These are phyloP conservation scores for Oldenlandia corymbosa DNA, from an alignment of 257 asterid species.

Conservation along the genomic window DNA sequence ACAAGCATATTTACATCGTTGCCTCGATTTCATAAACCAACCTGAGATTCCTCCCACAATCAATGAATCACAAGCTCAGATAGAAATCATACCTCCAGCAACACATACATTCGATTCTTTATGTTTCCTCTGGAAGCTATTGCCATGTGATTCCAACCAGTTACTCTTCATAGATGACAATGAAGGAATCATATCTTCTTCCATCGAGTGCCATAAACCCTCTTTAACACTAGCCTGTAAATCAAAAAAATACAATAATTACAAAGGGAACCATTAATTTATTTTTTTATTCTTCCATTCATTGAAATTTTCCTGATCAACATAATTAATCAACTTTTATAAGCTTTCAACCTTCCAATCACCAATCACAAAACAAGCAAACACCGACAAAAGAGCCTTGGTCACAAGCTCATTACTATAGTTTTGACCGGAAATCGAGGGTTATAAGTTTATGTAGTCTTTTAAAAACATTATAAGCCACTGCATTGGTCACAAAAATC, in stretches of 20 bases:
- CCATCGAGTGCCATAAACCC: constrained; percentile 75
- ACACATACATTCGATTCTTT: constrained; percentile 84
- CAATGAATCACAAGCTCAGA: constrained; percentile 26
- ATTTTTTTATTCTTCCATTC: neutral
- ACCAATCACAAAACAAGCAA: neutral
- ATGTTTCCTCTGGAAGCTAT: constrained; percentile 51
- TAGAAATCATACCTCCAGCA: constrained; percentile 81
- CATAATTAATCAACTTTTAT: neutral
- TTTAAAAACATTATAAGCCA: neutral
- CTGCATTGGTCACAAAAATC: neutral
- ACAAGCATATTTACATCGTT: neutral
- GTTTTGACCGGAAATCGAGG: too few species aligned
- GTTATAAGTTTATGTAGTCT: neutral
- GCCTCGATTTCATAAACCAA: neutral
- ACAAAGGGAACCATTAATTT: constrained; percentile 2
- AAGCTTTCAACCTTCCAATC: too few species aligned
- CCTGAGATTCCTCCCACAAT: neutral
- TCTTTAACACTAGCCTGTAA: constrained; percentile 65
- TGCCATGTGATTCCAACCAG: constrained; percentile 83
- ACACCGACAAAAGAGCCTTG: neutral
- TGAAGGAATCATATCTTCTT: constrained; percentile 80
- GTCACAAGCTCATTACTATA: neutral
- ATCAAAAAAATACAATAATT: constrained; percentile 17
- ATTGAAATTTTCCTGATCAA: neutral
- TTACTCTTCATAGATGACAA: constrained; percentile 56